Evolutionary conservation across 371 early-diverging fungal genomes (phyloP).

Genomic region (Apophysomyces trapeziformis): DNA sequence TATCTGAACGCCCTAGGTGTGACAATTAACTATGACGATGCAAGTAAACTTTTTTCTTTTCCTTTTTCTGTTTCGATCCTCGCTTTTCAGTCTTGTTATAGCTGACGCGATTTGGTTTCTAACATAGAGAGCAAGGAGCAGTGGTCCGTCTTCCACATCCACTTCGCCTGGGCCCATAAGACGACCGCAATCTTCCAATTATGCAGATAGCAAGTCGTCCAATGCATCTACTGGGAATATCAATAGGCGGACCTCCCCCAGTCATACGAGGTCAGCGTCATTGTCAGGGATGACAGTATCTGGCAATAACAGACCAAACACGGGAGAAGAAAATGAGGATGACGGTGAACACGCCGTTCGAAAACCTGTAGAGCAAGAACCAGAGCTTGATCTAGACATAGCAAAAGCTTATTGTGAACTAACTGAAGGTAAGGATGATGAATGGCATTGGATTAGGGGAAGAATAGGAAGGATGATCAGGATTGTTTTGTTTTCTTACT

Average conservation of each 20-base stretch:
- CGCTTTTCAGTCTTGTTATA: not conserved
- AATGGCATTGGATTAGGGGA: not conserved
- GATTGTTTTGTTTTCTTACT: not conserved
- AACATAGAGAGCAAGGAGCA: constrained; percentile 12
- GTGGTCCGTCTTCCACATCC: not conserved
- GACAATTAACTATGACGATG: constrained; percentile 43
- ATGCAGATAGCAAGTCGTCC: constrained; percentile 4
- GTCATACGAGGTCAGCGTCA: constrained; percentile 18
- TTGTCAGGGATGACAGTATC: constrained; percentile 21
- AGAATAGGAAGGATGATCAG: not conserved
- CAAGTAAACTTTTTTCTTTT: not conserved
- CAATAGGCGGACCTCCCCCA: constrained; percentile 22
- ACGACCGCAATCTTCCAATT: constrained; percentile 27
- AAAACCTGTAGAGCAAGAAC: constrained; percentile 41
- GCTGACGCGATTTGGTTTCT: too few species aligned
- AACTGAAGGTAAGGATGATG: constrained; percentile 44
- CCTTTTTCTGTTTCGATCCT: not conserved
- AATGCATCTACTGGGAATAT: constrained; percentile 15
- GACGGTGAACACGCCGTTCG: constrained; percentile 13
- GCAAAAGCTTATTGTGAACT: constrained; percentile 58
- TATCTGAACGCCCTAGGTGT: constrained; percentile 55
- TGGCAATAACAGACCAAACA: not conserved
- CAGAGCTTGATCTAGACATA: constrained; percentile 55
- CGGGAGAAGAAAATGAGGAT: not conserved
- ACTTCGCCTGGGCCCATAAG: not conserved